Base-by-base conservation (phyloP, 495 filamentous ascomycete species). In the Hypoxylon crocopeplum region DNA sequence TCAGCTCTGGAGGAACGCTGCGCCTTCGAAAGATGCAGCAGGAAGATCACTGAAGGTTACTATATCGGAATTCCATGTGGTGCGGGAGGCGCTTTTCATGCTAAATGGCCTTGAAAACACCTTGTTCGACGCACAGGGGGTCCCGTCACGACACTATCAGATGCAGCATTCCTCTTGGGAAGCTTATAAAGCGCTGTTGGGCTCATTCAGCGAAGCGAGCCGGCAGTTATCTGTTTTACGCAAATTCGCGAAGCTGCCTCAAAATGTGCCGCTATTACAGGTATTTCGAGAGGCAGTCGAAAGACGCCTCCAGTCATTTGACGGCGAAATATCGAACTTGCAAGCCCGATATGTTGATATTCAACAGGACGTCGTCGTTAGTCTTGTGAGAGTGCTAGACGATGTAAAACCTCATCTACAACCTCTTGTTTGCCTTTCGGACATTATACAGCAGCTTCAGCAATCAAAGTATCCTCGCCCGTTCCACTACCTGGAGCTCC, bases 71-170 rank as follows among this genome's bases (percentile, higher is more conserved):
- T 74, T 89, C 1, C 88, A 93, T 49, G 69, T 85, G 3, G 76
- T 93, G 25, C 86, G 93, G 34, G 93, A 98, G 60, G 78, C 84
- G 1, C 75, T 96, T 0, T 93, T 89, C 59, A 93, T 96, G 91
- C 82, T 98, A 0, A 80, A 84, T 25, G 92, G 91, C 0, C 74
- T 96, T 15, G 83, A 86, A 29, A 95, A 90, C 0, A 86, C 84
- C 15, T 69, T 96, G 5, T 96, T 89, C 27, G 78, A 83, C 25
- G 62, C 75, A 12, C 68, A 70, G 27, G 66, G 59, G 38, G 53
- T 67, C 10, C 68, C 71, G 1, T 48, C 67, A n/a, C 48, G 70
- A 25, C 47, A 50, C 37, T 76, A 74, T 33, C 69, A 79, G 37
- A 60, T 79, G 3, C 40, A 61, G 0, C 68, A 71, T 19, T 54